Percentiles rank a stretch among this genome's conserved stretches.
Evolutionary conservation across 768 basidiomycete species (phyloP).

Genomic region (Leucosporidium yakuticum): DNA sequence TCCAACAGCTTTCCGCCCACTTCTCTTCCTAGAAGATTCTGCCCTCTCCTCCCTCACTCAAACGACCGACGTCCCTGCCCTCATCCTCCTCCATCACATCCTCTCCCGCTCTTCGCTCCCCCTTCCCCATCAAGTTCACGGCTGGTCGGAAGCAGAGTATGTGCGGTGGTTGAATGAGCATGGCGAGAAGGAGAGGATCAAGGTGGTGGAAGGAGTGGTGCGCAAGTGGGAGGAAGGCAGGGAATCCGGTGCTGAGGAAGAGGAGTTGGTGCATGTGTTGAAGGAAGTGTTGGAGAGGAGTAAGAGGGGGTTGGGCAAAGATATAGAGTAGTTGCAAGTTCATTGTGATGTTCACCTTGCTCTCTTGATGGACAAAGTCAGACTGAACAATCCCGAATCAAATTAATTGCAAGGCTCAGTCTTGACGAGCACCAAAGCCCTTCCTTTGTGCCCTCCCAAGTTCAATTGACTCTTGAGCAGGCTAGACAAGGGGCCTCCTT

Average conservation of each 20-base stretch:
- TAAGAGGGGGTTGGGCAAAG: background rate
- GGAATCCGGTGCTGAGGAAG: background rate
- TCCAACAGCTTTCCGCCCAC: constrained; percentile 54
- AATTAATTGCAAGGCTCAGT: too few species aligned
- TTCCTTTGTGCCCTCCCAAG: too few species aligned
- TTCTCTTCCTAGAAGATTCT: constrained; percentile 79
- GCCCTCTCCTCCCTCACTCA: constrained; percentile 59
- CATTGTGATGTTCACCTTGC: too few species aligned
- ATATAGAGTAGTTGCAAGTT: background rate
- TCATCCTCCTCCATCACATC: constrained; percentile 80
- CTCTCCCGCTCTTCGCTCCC: constrained; percentile 71
- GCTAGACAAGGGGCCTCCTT: too few species aligned
- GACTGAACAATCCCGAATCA: too few species aligned
- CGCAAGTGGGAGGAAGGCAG: constrained; percentile 59
- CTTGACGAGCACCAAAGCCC: too few species aligned
- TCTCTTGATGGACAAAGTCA: too few species aligned
- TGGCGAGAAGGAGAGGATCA: constrained; percentile 67
- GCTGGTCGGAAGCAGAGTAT: constrained; percentile 94
- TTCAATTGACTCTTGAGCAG: too few species aligned
- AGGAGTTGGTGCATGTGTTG: constrained; percentile 12
- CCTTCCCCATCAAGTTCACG: constrained; percentile 80
- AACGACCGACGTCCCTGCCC: constrained; percentile 65
- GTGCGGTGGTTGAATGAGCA: constrained; percentile 95
- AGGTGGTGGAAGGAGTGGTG: constrained; percentile 71
- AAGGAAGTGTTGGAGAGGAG: background rate